phyloP scores from a whole-genome alignment of 441 rosid genomes.

The Corymbia citriodora region DNA sequence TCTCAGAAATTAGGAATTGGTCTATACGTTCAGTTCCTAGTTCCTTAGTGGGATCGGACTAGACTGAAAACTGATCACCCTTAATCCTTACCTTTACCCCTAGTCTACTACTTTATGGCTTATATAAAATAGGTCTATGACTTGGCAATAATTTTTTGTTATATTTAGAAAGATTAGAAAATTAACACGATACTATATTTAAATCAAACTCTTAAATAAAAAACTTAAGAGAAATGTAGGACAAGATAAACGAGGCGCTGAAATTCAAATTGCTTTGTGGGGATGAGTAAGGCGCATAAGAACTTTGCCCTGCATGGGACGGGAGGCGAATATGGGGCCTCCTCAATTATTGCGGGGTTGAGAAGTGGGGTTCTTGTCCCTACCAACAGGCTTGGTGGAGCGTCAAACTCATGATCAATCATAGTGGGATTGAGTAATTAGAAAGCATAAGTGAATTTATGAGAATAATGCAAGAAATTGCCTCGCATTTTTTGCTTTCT shows the following conservation, averaged over 20 bases:
- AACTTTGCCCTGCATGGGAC: too few species aligned
- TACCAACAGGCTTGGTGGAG: background rate
- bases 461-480: background rate
- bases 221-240: background rate
- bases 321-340: too few species aligned
- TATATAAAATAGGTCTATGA: background rate
- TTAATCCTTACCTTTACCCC: too few species aligned
- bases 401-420: background rate
- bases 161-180: background rate
- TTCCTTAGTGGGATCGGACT: background rate
- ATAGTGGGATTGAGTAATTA: background rate
- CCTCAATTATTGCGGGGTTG: too few species aligned
- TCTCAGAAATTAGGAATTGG: too few species aligned
- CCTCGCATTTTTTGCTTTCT: background rate
- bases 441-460: background rate
- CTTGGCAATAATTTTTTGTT: background rate
- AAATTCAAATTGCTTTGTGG: background rate
- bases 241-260: background rate
- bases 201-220: background rate
- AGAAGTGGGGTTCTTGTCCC: background rate
- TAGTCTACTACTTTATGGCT: background rate
- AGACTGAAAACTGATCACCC: too few species aligned
- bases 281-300: too few species aligned
- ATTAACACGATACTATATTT: background rate
- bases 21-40: too few species aligned